Evolutionary conservation across 768 basidiomycete species (phyloP).

Genomic region (Lactifluus pinguis): DNA sequence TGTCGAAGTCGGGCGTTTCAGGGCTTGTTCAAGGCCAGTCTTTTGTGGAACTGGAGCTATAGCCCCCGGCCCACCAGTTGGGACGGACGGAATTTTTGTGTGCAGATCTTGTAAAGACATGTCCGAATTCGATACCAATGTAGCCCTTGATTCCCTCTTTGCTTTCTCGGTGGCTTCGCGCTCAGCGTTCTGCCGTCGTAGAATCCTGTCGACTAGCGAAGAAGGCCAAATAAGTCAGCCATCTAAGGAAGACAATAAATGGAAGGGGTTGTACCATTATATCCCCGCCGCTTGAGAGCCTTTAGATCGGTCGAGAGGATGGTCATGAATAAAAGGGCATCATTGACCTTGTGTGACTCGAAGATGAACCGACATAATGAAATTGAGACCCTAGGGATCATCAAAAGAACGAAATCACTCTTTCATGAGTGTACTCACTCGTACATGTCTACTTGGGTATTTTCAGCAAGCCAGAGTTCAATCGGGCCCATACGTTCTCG

Average conservation of each 20-base stretch:
- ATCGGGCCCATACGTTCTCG: slow-evolving; percentile 49
- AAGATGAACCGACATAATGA: slow-evolving; percentile 76
- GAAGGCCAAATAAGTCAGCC: slow-evolving; percentile 18
- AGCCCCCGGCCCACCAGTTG: background rate
- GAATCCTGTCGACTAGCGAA: slow-evolving; percentile 72
- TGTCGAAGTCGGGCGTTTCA: slow-evolving; percentile 4
- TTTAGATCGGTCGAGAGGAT: slow-evolving; percentile 86
- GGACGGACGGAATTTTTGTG: background rate
- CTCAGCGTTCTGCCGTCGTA: slow-evolving; percentile 73
- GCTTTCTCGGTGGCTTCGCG: slow-evolving; percentile 45
- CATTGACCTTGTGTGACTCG: slow-evolving; percentile 70
- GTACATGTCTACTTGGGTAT: slow-evolving; percentile 77
- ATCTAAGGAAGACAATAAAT: slow-evolving; percentile 8
- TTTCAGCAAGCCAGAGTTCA: slow-evolving; percentile 69
- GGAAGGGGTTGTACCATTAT: slow-evolving; percentile 49
- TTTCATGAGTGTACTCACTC: slow-evolving; percentile 50
- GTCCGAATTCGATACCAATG: slow-evolving; percentile 15
- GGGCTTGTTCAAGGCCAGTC: slow-evolving; percentile 14
- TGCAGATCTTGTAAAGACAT: slow-evolving; percentile 2
- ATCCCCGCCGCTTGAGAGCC: slow-evolving; percentile 73
- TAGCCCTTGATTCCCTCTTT: slow-evolving; percentile 28
- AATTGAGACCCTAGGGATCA: slow-evolving; percentile 58
- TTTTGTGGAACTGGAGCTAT: background rate
- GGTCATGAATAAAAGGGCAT: slow-evolving; percentile 85
- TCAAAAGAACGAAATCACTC: background rate